These are phyloP conservation scores for Amaranthus cruentus DNA, from an alignment of 148 eudicot genomes.

Conservation along the genomic window DNA sequence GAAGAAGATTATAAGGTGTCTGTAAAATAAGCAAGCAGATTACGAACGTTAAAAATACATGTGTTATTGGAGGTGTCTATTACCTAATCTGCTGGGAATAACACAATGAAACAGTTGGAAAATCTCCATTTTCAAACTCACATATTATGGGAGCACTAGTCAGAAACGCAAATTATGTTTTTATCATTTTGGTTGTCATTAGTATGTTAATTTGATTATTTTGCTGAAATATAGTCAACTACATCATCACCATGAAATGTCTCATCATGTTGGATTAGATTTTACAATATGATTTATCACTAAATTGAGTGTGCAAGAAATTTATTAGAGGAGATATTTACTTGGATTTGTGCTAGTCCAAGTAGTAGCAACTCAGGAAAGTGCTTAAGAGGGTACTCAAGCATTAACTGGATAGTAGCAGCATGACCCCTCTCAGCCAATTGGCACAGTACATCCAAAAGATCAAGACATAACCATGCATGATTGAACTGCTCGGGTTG, in stretches of 20 bases:
- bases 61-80: not conserved
- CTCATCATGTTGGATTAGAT: no score
- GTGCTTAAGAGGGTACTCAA: conserved; percentile 67
- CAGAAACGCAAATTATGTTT: not conserved
- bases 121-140: not conserved
- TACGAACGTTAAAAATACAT: no score
- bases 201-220: no score
- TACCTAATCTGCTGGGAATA: not conserved
- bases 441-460: conserved; percentile 80
- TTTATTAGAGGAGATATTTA: conserved; percentile 28
- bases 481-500: conserved; percentile 59
- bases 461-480: conserved; percentile 87
- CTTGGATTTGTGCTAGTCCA: conserved; percentile 86
- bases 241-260: not conserved
- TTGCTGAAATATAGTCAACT: not conserved
- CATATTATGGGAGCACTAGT: not conserved
- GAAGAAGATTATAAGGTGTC: conserved; percentile 86
- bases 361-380: conserved; percentile 86
- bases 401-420: conserved; percentile 55
- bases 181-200: no score
- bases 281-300: not conserved
- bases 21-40: conserved; percentile 24
- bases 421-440: conserved; percentile 89
- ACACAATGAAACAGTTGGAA: not conserved
- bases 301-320: not conserved